A percentile compares a stretch with the other conserved stretches of the same genome.
phyloP scores from a whole-genome alignment of 208 protist species.

The Leishmania lainsoni region DNA sequence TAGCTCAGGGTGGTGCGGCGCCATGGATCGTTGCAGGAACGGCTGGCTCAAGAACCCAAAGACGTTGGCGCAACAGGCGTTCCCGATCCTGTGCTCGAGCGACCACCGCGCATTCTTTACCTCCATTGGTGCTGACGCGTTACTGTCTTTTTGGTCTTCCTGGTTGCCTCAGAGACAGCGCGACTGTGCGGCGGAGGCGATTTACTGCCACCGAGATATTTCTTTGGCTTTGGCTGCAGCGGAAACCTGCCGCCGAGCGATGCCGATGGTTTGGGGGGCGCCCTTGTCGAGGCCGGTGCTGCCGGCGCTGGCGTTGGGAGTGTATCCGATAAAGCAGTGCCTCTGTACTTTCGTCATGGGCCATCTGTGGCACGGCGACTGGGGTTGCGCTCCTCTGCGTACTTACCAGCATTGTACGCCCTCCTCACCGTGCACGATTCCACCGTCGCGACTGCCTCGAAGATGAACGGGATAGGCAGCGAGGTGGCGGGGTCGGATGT shows the following conservation, averaged over 20 bases:
- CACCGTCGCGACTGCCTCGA: too few relatives aligned
- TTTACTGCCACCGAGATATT: too few relatives aligned
- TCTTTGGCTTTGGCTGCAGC: neutral
- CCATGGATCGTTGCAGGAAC: neutral
- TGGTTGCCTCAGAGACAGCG: neutral
- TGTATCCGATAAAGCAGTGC: neutral
- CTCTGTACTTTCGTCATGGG: slow-evolving; percentile 14
- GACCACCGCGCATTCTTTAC: slow-evolving; percentile 21
- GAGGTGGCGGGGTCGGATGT: neutral
- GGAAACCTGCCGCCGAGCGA: neutral
- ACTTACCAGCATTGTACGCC: slow-evolving; percentile 22
- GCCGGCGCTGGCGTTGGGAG: neutral
- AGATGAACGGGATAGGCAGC: neutral
- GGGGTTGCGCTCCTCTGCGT: slow-evolving; percentile 18
- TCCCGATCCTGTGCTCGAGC: slow-evolving; percentile 19
- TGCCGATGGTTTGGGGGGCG: neutral
- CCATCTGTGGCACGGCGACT: slow-evolving; percentile 14
- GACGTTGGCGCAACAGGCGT: slow-evolving; percentile 2
- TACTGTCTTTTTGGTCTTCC: neutral
- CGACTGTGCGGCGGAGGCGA: too few relatives aligned
- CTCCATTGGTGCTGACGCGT: neutral
- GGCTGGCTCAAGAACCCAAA: neutral
- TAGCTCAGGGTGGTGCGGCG: slow-evolving; percentile 10
- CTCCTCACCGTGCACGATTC: slow-evolving; percentile 8
- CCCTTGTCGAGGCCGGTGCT: neutral